Evolutionary conservation across 2,329 filamentous ascomycete species (phyloP).

Genomic region (Sarocladiaceae sp.): DNA sequence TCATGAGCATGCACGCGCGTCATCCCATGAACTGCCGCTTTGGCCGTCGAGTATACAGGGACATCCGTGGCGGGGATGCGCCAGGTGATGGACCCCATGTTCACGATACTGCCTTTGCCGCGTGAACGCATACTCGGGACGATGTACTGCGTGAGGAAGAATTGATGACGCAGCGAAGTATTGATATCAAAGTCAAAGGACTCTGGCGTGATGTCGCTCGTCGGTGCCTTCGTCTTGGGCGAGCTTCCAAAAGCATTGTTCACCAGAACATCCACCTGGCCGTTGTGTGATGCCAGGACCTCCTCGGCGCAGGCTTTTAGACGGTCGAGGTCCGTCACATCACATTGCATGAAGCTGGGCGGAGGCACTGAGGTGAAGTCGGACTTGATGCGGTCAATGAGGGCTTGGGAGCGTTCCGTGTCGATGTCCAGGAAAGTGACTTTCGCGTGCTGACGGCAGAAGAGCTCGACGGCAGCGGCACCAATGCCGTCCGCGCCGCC

Average conservation of each 20-base stretch:
- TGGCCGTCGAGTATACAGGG: constrained; percentile 44
- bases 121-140: constrained; percentile 49
- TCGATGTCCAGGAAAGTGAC: constrained; percentile 39
- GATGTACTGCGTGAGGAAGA: constrained; percentile 68
- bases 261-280: constrained; percentile 65
- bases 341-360: constrained; percentile 35
- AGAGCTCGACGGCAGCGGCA: constrained; percentile 35
- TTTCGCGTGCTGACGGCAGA: constrained; percentile 35
- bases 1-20: constrained; percentile 49
- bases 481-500: constrained; percentile 43
- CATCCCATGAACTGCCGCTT: constrained; percentile 49
- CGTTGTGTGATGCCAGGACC: constrained; percentile 20
- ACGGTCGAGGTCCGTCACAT: constrained; percentile 30
- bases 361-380: constrained; percentile 11
- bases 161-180: constrained; percentile 36
- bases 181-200: constrained; percentile 36
- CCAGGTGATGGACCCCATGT: constrained; percentile 46
- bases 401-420: constrained; percentile 22
- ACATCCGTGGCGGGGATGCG: constrained; percentile 34
- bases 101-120: constrained; percentile 44
- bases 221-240: constrained; percentile 20
- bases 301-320: constrained; percentile 26
- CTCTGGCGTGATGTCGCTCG: constrained; percentile 30
- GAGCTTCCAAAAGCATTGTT: constrained; percentile 65
- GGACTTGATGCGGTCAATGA: constrained; percentile 18